Base-by-base conservation (phyloP, 75 land plant species). In the Azolla pinnata region DNA sequence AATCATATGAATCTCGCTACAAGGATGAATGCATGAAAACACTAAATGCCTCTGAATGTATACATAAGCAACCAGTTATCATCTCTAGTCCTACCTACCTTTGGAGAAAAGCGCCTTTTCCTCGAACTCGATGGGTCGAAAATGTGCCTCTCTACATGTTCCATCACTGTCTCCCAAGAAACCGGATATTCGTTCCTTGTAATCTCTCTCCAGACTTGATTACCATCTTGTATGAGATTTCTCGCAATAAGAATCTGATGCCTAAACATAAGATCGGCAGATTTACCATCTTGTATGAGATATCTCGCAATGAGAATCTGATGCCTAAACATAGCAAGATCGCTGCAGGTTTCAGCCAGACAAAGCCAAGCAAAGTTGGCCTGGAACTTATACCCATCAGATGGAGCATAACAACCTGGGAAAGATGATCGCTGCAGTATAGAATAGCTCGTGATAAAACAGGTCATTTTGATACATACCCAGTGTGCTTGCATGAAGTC, bases 401-500 rank as follows among this genome's bases (percentile, higher is more conserved):
- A 56, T 28, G 58, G 32, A 28, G n/a, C n/a, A n/a, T n/a, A n/a
- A n/a, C n/a, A n/a, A n/a, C n/a, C n/a, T n/a, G n/a, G n/a, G n/a
- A n/a, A n/a, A n/a, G n/a, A n/a, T n/a, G n/a, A n/a, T n/a, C n/a
- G n/a, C n/a, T n/a, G n/a, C n/a, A n/a, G n/a, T n/a, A n/a, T n/a
- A n/a, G n/a, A n/a, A n/a, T n/a, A n/a, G n/a, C n/a, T n/a, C n/a
- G n/a, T n/a, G n/a, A n/a, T n/a, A n/a, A n/a, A n/a, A 38, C 14
- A 38, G 7, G 42, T 38, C 42, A 38, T 38, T 38, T 38, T 38
- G 14, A 38, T 38, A 38, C 42, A 38, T 84, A 91, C 97, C 89
- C 57, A 67, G 87, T 78, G 66, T 88, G 95, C 10, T 71, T 76
- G 59, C 97, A 92, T 46, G 90, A 86, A 18, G 86, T 71, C 35